phyloP scores from a whole-genome alignment of 257 asterid species.

The Przewalskia tangutica region DNA sequence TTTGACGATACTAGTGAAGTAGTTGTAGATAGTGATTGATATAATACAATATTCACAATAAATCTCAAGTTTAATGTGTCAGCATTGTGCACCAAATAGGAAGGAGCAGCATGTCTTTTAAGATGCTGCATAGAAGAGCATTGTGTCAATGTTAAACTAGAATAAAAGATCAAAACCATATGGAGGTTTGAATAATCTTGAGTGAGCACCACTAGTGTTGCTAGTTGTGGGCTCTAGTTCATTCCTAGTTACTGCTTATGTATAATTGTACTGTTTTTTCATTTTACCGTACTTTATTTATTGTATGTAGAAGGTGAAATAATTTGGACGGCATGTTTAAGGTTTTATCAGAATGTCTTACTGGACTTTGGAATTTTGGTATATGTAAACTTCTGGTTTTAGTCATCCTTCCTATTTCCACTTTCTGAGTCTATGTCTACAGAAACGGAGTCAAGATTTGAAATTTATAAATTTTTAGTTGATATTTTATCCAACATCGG shows the following conservation, averaged over 20 bases:
- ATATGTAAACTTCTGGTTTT: background rate
- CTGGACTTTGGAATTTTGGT: background rate
- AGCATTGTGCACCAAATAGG: background rate
- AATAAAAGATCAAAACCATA: background rate
- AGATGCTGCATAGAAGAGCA: slow-evolving; percentile 3
- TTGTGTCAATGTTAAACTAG: slow-evolving; percentile 4
- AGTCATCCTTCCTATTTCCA: background rate
- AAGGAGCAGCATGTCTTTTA: slow-evolving; percentile 12
- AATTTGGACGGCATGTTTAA: background rate
- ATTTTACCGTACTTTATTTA: background rate
- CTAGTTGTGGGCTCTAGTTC: background rate
- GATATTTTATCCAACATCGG: no score
- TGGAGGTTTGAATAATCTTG: background rate
- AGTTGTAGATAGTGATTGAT: no score
- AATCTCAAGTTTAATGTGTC: background rate
- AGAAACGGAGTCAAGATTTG: no score
- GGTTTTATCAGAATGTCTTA: background rate
- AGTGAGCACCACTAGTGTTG: background rate
- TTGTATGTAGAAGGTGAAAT: background rate
- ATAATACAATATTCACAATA: background rate
- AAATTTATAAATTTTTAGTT: no score
- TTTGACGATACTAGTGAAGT: no score
- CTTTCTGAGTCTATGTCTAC: background rate
- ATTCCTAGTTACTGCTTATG: background rate
- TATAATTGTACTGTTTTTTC: background rate